Percentiles rank a stretch among this genome's conserved stretches.
Evolutionary conservation across 768 basidiomycete species (phyloP).

Genomic region (Panus rudis): DNA sequence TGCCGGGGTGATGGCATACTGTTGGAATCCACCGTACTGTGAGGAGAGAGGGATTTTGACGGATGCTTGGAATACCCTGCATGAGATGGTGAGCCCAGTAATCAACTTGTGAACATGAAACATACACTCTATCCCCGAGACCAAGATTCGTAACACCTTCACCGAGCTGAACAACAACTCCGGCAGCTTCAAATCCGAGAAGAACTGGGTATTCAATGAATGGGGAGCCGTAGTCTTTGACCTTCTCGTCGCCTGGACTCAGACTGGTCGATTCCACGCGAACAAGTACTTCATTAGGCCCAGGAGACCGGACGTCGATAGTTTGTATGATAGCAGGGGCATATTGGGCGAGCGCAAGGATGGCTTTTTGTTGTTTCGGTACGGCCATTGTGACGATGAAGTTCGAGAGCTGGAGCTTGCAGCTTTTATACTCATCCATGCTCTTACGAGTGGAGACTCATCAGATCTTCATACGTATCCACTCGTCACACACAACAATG

Average conservation of each 20-base stretch:
- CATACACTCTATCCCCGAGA: constrained; percentile 36
- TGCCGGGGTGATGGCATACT: constrained; percentile 14
- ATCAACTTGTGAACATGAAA: not conserved
- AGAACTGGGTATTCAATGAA: constrained; percentile 27
- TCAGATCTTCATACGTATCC: too few species aligned
- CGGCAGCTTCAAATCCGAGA: constrained; percentile 22
- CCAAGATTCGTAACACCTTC: constrained; percentile 28
- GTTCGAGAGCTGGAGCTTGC: too few species aligned
- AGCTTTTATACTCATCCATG: too few species aligned
- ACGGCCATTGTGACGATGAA: too few species aligned
- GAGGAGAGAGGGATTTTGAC: constrained; percentile 6
- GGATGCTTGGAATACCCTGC: constrained; percentile 16
- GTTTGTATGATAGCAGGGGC: too few species aligned
- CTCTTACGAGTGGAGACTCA: too few species aligned
- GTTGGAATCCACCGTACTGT: constrained; percentile 14
- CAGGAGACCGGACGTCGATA: too few species aligned
- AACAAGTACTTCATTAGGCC: constrained; percentile 11
- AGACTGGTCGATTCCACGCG: constrained; percentile 12
- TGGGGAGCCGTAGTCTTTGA: constrained; percentile 13
- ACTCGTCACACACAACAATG: too few species aligned
- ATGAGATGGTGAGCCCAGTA: not conserved
- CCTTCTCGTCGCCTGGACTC: constrained; percentile 11
- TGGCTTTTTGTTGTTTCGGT: too few species aligned
- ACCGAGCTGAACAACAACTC: constrained; percentile 32
- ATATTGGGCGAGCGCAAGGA: too few species aligned